Base-by-base conservation (phyloP, 2,329 filamentous ascomycete species). In the Zymoseptoria crescenta region DNA sequence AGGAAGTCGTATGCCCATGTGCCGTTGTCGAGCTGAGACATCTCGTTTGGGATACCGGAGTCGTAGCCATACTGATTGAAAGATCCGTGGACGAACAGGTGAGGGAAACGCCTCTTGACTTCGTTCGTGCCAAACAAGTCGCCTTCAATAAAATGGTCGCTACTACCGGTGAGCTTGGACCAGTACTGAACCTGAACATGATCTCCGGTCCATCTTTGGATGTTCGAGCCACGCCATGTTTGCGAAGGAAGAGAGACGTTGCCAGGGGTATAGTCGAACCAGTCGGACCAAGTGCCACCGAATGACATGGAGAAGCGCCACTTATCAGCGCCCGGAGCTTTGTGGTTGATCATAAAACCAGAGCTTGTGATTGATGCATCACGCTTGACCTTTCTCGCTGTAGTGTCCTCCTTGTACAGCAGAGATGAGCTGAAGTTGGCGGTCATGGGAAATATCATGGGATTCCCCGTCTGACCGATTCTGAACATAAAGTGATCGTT, bases 51-150 rank as follows among this genome's bases (percentile, higher is more conserved):
- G 20, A 87, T 67, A 2, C 85, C 85, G 24, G 78, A 76, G 67
- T 87, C 85, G 66, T 80, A 87, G 13, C 85, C 84, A 66, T 82
- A 87, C 60, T 83, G 76, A 66, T 87, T 87, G 72, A 81, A 87
- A 0, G 78, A 76, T 1, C 85, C 85, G 54, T 87, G 82, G 53
- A 83, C 78, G 67, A 82, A 85, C 9, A 87, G 71, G 68, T 87
- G 84, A 4, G 85, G 85, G 67, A 83, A 85, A 29, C 81, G 77
- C 55, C 84, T 62, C 10, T 64, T 62, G 8, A 75, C 73, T 4
- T 72, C 69, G 6, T 71, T 69, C 28, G 74, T 73, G 49, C 73
- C 74, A 24, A 71, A 74, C 20, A 79, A 66, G 69, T 87, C 84
- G 45, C 80, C 81, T 64, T 87, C 80, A 67, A 87, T 83, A 9